These are phyloP conservation scores for Aspergillus piperis DNA, from an alignment of 2,329 filamentous ascomycete genomes.

Conservation along the genomic window DNA sequence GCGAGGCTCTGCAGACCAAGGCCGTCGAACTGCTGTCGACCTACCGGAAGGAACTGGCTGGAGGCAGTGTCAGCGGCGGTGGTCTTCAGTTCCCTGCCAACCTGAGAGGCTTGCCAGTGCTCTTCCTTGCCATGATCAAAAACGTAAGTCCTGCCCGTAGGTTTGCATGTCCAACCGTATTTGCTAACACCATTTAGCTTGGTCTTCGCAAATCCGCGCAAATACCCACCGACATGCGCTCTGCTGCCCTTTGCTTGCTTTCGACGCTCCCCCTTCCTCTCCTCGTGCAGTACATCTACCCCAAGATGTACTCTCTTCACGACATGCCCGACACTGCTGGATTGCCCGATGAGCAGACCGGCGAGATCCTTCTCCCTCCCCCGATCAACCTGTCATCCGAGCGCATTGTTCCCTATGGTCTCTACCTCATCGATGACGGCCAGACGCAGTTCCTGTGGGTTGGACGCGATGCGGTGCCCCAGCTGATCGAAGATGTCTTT, in stretches of 20 bases:
- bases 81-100: constrained; percentile 94
- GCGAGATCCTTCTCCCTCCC: constrained; percentile 84
- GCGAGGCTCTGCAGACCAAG: constrained; percentile 89
- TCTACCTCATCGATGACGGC: constrained; percentile 96
- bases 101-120: constrained; percentile 78
- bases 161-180: neutral
- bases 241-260: constrained; percentile 88
- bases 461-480: constrained; percentile 86
- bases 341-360: constrained; percentile 78
- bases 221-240: constrained; percentile 90
- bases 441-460: constrained; percentile 98
- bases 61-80: constrained; percentile 89
- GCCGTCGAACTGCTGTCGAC: constrained; percentile 89
- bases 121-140: constrained; percentile 95
- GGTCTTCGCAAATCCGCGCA: constrained; percentile 89
- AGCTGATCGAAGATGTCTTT: constrained; percentile 87
- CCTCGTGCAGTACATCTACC: constrained; percentile 90
- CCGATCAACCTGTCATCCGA: constrained; percentile 84
- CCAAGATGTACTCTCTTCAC: constrained; percentile 79
- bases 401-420: constrained; percentile 80
- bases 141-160: constrained; percentile 64
- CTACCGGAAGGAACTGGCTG: constrained; percentile 94
- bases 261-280: constrained; percentile 89
- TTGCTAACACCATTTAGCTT: constrained; percentile 47
- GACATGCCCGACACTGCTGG: constrained; percentile 97